Evolutionary conservation across 1,139 yeast genomes (phyloP).

Genomic region (Saccharomycopsis hybrid): DNA sequence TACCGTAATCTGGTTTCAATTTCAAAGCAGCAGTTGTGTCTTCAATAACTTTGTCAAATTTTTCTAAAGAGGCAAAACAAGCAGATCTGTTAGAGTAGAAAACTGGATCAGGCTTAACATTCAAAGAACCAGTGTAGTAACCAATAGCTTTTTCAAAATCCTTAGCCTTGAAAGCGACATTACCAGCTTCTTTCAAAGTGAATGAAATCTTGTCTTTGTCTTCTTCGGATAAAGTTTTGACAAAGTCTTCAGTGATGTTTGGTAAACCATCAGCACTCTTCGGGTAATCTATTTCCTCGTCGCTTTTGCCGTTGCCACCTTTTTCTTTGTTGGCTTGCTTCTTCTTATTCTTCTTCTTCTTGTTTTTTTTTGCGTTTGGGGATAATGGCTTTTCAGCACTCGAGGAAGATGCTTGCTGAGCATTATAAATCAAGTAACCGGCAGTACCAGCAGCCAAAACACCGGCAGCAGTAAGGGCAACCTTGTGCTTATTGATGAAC

Average conservation of each 20-base stretch:
- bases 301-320: slow-evolving; percentile 27
- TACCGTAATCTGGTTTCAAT: slow-evolving; percentile 82
- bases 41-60: slow-evolving; percentile 75
- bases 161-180: slow-evolving; percentile 66
- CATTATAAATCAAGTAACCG: slow-evolving; percentile 59
- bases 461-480: slow-evolving; percentile 49
- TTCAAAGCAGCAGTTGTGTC: slow-evolving; percentile 84
- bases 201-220: slow-evolving; percentile 67
- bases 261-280: slow-evolving; percentile 51
- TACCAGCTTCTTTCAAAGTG: slow-evolving; percentile 86
- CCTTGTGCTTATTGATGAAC: slow-evolving; percentile 17
- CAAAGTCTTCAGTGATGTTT: slow-evolving; percentile 40
- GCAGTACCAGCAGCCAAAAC: slow-evolving; percentile 83
- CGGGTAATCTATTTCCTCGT: slow-evolving; percentile 33
- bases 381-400: slow-evolving; percentile 22
- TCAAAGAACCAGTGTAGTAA: slow-evolving; percentile 71
- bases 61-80: slow-evolving; percentile 76
- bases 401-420: slow-evolving; percentile 14
- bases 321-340: slow-evolving; percentile 37
- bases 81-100: slow-evolving; percentile 94
- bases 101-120: slow-evolving; percentile 69
- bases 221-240: slow-evolving; percentile 41
- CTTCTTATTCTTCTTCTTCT: slow-evolving; percentile 37
- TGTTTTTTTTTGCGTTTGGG: slow-evolving; percentile 26
- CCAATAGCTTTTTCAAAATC: slow-evolving; percentile 67